Base-by-base conservation (phyloP, 2,329 filamentous ascomycete genomes). In the Fusarium vanettenii region DNA sequence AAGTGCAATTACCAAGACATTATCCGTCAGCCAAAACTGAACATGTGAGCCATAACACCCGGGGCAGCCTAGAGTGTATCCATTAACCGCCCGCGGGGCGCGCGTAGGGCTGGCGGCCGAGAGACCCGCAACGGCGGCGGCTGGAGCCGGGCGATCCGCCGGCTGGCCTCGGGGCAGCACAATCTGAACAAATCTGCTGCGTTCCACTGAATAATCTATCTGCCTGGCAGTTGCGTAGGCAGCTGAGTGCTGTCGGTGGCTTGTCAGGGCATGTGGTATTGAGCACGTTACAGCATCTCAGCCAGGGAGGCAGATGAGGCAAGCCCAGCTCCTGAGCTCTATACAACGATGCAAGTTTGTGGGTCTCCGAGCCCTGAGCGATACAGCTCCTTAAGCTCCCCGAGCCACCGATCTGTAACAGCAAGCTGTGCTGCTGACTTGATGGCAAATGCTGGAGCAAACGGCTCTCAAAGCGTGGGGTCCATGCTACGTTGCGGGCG, bases 71-170 rank as follows among this genome's bases (percentile, higher is more conserved):
- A 13, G 33, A 27, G 18, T 33, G 35, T 29, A 27, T 56, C 67
- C 48, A 56, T 43, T 27, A 25, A 59, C 64, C 45, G 45, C 39
- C 31, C 63, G 22, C 50, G 43, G n/a, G 59, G 66, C 31, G 69
- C 35, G 59, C 25, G 64, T 74, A 74, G 70, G 72, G 72, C 72
- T 75, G 72, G 66, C 43, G 56, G 68, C 63, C 50, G 41, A 66
- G 11, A 35, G 70, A 60, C 61, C 73, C 73, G 60, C 66, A 73
- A 55, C 70, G 66, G 66, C 60, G 48, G 39, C 73, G 70, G 73
- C 67, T 75, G 63, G 66, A 66, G 66, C 70, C 73, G 73, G 63
- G 50, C 56, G 70, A 71, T 70, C 60, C 43, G 64, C 69, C 72
- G 65, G 68, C 41, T 35, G 48, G 35, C 48, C 60, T 60, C 72